Percentiles rank a stretch among this genome's conserved stretches.
Conservation (phyloP, 805 yeast genomes). For the Aciculoconidium aculeatum region DNA sequence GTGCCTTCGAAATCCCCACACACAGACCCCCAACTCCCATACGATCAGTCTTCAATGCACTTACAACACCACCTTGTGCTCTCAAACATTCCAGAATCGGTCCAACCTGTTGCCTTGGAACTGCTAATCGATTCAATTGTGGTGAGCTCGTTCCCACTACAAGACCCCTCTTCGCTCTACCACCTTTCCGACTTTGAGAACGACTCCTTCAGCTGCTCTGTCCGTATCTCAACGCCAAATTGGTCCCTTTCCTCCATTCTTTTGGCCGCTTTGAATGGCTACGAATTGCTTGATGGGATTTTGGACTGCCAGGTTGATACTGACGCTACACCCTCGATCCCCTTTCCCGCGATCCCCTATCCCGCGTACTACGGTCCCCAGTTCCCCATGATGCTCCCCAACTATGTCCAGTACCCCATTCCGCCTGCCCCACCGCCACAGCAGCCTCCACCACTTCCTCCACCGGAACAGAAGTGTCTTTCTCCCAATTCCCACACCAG, state of each 20-base stretch:
- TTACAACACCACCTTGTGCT: background rate
- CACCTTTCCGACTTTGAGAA: no score
- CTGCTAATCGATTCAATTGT: no score
- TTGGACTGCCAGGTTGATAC: slow-evolving; percentile 12
- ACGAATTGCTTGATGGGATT: slow-evolving; percentile 16
- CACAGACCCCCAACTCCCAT: no score
- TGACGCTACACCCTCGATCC: background rate
- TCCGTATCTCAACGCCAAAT: no score
- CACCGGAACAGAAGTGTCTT: no score
- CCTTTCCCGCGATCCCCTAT: background rate
- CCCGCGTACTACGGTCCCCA: no score
- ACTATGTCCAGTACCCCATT: slow-evolving; percentile 1
- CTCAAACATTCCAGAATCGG: no score
- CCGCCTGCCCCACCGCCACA: slow-evolving; percentile 4
- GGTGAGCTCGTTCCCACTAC: slow-evolving; percentile 4
- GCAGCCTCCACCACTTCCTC: slow-evolving; percentile 4
- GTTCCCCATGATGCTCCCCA: slow-evolving; percentile 1
- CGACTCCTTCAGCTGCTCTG: no score
- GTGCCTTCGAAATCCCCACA: slow-evolving; percentile 12
- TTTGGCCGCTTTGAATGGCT: slow-evolving; percentile 17
- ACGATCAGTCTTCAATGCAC: no score
- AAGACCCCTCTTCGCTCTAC: no score
- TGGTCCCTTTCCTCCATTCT: slow-evolving; percentile 7
- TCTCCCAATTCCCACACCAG: no score
- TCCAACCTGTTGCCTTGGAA: no score